Percentiles rank a stretch among this genome's conserved stretches.
Conservation (phyloP, 192 early-diverging fungal genomes). For the Gaertneriomyces sp. region DNA sequence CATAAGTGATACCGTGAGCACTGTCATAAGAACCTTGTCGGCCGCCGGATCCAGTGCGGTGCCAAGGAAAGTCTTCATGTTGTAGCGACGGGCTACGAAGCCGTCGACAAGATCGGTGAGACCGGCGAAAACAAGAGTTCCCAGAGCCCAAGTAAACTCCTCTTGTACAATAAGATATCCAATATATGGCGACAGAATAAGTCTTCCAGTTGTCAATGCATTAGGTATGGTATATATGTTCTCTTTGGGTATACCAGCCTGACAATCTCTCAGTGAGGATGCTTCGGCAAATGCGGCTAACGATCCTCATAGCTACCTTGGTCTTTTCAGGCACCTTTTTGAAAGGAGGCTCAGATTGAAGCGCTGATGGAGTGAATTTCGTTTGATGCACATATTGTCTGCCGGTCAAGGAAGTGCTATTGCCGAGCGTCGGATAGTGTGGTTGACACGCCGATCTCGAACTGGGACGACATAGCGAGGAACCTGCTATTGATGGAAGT, state of each 20-base stretch:
- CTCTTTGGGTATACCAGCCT: conserved; percentile 40
- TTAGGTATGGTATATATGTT: conserved; percentile 92
- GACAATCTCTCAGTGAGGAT: no score
- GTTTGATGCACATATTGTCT: no score
- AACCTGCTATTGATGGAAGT: no score
- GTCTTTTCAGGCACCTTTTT: no score
- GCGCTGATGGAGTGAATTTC: no score
- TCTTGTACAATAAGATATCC: conserved; percentile 83
- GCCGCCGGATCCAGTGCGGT: conserved; percentile 90
- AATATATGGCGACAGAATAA: conserved; percentile 78
- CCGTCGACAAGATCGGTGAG: conserved; percentile 86
- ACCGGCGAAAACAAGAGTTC: conserved; percentile 74
- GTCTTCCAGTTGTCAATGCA: conserved; percentile 73
- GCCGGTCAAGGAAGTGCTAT: no score
- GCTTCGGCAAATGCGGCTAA: no score
- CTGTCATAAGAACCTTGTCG: conserved; percentile 91
- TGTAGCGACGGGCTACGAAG: conserved; percentile 81
- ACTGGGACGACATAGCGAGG: no score
- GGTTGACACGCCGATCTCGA: no score
- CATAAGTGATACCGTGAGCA: conserved; percentile 73
- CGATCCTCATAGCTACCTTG: no score
- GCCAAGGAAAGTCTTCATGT: conserved; percentile 81
- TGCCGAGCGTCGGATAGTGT: no score
- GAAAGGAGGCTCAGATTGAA: no score
- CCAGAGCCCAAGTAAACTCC: conserved; percentile 66